phyloP scores from a whole-genome alignment of 2,329 filamentous ascomycete genomes.

The Geosmithia morbida region DNA sequence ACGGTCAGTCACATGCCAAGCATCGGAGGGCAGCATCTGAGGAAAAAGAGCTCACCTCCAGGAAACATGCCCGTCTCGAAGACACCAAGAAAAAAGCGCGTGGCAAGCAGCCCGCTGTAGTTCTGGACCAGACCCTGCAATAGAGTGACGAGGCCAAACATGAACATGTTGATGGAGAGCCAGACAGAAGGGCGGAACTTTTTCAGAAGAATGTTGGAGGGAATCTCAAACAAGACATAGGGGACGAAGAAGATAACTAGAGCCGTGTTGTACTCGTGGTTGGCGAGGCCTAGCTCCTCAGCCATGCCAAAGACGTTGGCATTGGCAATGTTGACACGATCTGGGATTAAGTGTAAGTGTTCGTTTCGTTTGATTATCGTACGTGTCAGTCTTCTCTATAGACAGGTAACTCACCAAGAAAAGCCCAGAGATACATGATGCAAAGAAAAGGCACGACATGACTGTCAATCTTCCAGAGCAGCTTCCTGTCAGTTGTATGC shows the following conservation, averaged over 20 bases:
- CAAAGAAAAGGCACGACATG: conserved; percentile 60
- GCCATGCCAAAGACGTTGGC: conserved; percentile 53
- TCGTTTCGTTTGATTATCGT: neutral
- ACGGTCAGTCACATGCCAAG: neutral
- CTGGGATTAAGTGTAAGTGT: conserved; percentile 9
- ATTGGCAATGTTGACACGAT: conserved; percentile 70
- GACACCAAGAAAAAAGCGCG: conserved; percentile 73
- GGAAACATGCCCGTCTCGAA: conserved; percentile 63
- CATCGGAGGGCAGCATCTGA: conserved; percentile 41
- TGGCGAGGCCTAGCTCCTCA: conserved; percentile 44
- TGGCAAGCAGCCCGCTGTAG: conserved; percentile 63
- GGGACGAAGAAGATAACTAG: conserved; percentile 74
- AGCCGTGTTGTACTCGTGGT: conserved; percentile 55
- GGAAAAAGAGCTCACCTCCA: conserved; percentile 15
- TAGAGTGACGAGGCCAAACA: conserved; percentile 63
- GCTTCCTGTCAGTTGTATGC: conserved; percentile 45
- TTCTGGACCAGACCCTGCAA: conserved; percentile 66
- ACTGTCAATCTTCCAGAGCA: conserved; percentile 58
- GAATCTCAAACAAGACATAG: conserved; percentile 59
- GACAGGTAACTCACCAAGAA: conserved; percentile 42
- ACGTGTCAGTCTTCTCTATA: neutral
- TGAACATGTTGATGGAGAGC: conserved; percentile 72
- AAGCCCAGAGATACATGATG: conserved; percentile 57
- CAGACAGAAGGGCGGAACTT: conserved; percentile 28
- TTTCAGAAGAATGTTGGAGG: conserved; percentile 25